These are phyloP conservation scores for Kwoniella dejecticola DNA, from an alignment of 768 basidiomycete genomes.

Conservation along the genomic window DNA sequence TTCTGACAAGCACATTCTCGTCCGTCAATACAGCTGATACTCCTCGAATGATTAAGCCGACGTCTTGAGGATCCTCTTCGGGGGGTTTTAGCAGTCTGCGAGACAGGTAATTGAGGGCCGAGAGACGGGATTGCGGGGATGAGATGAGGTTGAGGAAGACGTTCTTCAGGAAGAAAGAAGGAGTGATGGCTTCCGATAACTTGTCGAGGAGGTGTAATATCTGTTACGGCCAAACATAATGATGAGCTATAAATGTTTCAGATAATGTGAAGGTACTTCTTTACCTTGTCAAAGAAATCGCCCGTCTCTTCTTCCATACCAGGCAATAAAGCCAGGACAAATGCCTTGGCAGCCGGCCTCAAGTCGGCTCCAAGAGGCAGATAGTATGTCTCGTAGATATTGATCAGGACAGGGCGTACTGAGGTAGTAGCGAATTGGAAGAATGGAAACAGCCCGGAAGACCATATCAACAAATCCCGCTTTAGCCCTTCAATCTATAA, in stretches of 20 bases:
- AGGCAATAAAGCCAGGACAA: conserved; percentile 88
- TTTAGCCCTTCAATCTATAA: conserved; percentile 78
- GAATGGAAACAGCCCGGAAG: conserved; percentile 94
- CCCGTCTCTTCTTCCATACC: conserved; percentile 97
- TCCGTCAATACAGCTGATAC: conserved; percentile 91
- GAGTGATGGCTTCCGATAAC: conserved; percentile 78
- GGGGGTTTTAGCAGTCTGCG: conserved; percentile 66
- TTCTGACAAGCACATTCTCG: conserved; percentile 83
- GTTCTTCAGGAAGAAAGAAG: conserved; percentile 91
- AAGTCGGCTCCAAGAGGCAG: conserved; percentile 77
- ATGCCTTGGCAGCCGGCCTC: conserved; percentile 88
- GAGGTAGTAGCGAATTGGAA: conserved; percentile 99
- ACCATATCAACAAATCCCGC: conserved; percentile 88
- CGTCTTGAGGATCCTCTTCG: conserved; percentile 63
- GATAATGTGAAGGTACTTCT: no score
- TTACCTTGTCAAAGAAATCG: conserved; percentile 78
- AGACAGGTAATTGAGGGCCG: conserved; percentile 82
- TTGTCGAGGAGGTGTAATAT: conserved; percentile 77
- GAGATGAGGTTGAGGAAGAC: conserved; percentile 93
- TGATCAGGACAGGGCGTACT: conserved; percentile 84
- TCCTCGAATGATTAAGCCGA: conserved; percentile 91
- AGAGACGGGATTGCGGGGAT: conserved; percentile 77
- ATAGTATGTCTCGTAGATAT: conserved; percentile 90
- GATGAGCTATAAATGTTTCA: background rate
- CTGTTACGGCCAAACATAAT: conserved; percentile 57